These are phyloP conservation scores for Keithomyces neogunnii DNA, from an alignment of 2,329 filamentous ascomycete genomes.

Conservation along the genomic window DNA sequence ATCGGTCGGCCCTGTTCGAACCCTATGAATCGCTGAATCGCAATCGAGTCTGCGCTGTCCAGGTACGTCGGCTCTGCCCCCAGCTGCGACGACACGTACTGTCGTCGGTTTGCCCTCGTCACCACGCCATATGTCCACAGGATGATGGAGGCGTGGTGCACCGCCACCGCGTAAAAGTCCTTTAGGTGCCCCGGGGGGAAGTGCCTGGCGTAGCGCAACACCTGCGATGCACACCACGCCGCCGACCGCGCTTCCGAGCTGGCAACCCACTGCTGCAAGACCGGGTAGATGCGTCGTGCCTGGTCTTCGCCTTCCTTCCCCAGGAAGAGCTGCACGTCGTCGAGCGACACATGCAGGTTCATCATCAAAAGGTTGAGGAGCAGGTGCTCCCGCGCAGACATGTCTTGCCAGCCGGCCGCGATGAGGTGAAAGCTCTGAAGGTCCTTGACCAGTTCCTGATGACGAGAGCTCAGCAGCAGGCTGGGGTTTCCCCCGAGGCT, in stretches of 20 bases:
- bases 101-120: constrained; percentile 28
- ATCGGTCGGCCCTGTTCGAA: constrained; percentile 46
- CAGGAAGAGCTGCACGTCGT: constrained; percentile 59
- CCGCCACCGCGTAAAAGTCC: constrained; percentile 59
- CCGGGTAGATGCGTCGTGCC: constrained; percentile 49
- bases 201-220: constrained; percentile 49
- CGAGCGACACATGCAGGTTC: constrained; percentile 55
- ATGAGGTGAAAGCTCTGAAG: constrained; percentile 39
- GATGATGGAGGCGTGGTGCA: constrained; percentile 60
- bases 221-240: constrained; percentile 60
- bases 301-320: constrained; percentile 61
- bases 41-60: constrained; percentile 45
- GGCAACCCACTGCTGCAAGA: constrained; percentile 50
- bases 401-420: constrained; percentile 32
- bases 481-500: constrained; percentile 30
- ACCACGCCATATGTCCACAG: constrained; percentile 64
- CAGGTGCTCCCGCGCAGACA: constrained; percentile 37
- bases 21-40: constrained; percentile 47
- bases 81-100: constrained; percentile 23
- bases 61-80: constrained; percentile 38
- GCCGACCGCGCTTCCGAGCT: constrained; percentile 48
- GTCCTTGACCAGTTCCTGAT: constrained; percentile 53
- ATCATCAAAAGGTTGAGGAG: constrained; percentile 49
- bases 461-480: constrained; percentile 43
- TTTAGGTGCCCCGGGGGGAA: constrained; percentile 47